These are phyloP conservation scores for Claviceps monticola DNA, from an alignment of 2,329 filamentous ascomycete species.

Conservation along the genomic window DNA sequence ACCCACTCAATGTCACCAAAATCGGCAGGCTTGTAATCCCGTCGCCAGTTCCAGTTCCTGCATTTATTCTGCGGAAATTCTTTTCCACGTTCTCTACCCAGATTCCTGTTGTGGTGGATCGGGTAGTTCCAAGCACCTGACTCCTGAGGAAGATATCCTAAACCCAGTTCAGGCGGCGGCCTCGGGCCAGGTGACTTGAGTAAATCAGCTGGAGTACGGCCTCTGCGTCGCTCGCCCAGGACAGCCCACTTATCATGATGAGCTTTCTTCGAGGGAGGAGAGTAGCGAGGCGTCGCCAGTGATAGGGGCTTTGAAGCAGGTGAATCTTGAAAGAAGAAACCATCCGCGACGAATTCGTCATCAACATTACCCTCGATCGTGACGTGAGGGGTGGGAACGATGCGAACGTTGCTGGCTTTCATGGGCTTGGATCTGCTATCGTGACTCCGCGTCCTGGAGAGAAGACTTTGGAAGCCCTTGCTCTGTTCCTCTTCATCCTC, in stretches of 20 bases:
- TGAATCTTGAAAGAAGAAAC: constrained; percentile 61
- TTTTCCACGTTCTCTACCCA: constrained; percentile 32
- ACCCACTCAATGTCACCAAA: constrained; percentile 84
- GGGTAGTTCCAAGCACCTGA: constrained; percentile 34
- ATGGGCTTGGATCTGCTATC: constrained; percentile 40
- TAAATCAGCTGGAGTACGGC: constrained; percentile 36
- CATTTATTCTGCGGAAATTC: constrained; percentile 44
- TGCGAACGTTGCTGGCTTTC: constrained; percentile 11
- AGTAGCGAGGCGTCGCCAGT: constrained; percentile 37
- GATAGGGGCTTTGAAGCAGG: constrained; percentile 24
- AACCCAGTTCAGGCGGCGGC: constrained; percentile 33
- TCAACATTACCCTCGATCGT: constrained; percentile 40
- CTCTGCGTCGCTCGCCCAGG: constrained; percentile 71
- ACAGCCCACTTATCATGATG: constrained; percentile 75
- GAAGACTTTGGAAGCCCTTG: constrained; percentile 47
- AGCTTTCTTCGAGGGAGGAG: constrained; percentile 51
- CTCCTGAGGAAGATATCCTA: constrained; percentile 34
- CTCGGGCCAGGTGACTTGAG: constrained; percentile 36
- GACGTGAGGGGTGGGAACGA: constrained; percentile 12
- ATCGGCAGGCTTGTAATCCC: constrained; percentile 45
- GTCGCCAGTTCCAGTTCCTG: constrained; percentile 48
- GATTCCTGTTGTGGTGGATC: constrained; percentile 20
- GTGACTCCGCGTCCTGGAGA: constrained; percentile 67
- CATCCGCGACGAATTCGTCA: constrained; percentile 52
- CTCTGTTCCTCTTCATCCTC: constrained; percentile 64